Evolutionary conservation across 768 basidiomycete species (phyloP).

Genomic region (Mycena olivaceomarginata): DNA sequence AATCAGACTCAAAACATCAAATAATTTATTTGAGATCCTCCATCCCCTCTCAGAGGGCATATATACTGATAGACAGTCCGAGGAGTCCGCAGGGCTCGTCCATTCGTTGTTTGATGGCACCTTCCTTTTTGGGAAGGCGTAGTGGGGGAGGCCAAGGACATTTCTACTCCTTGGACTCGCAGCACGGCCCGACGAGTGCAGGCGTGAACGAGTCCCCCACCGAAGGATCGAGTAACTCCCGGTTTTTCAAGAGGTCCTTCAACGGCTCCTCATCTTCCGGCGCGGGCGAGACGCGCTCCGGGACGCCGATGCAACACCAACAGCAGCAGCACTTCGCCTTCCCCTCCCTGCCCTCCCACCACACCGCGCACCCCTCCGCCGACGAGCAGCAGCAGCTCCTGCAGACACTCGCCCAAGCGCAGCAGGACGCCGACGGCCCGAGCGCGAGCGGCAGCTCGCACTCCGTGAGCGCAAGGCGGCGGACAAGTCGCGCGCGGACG

Average conservation of each 20-base stretch:
- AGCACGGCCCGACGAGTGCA: background rate
- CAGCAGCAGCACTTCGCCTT: constrained; percentile 36
- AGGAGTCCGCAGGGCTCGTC: too few relatives aligned
- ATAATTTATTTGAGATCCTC: too few relatives aligned
- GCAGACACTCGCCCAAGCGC: constrained; percentile 34
- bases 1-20: too few relatives aligned
- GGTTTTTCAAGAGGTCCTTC: constrained; percentile 88
- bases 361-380: background rate
- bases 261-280: constrained; percentile 46
- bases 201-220: constrained; percentile 35
- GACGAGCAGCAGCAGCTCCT: constrained; percentile 49
- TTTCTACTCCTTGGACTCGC: too few relatives aligned
- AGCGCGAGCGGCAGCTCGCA: constrained; percentile 59
- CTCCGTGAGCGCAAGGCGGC: constrained; percentile 62
- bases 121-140: too few relatives aligned
- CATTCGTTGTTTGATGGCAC: too few relatives aligned
- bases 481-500: constrained; percentile 75
- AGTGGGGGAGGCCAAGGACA: too few relatives aligned
- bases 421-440: constrained; percentile 57
- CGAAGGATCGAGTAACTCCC: constrained; percentile 54
- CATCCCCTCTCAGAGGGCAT: too few relatives aligned
- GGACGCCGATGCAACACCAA: constrained; percentile 36
- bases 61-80: too few relatives aligned
- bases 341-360: constrained; percentile 35
- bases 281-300: constrained; percentile 34